Base-by-base conservation (phyloP, 805 yeast genomes). In the Kuraishia cidri region DNA sequence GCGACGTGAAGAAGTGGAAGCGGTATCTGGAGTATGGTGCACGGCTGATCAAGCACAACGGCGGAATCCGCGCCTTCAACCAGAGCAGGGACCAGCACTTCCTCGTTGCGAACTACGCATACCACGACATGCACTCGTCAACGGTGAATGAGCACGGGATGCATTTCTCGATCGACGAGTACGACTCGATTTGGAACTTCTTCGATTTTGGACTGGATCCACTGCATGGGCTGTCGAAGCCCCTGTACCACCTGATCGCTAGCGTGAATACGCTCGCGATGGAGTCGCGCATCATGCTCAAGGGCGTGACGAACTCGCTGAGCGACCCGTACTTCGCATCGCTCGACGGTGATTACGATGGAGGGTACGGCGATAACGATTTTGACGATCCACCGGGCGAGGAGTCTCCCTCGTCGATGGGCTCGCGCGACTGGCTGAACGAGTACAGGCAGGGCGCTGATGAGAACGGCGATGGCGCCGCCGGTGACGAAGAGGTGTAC, bases 1-100 rank as follows among this genome's bases (percentile, higher is more conserved):
- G 94, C 6, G 94, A 84, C 50, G 85, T 81, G 23, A 66, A 66
- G 24, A 72, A 76, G 46, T 84, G 94, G 94, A 69, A 79, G 3
- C 62, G 70, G 18, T 72, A 78, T 44, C 58, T 84, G 36, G 65
- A 66, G 26, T 67, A 75, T 66, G 86, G 87, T 2, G 77, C 84
- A 29, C 69, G 69, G 36, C 56, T 83, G 18, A 69, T 84, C 24
- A 59, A 64, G 35, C 51, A 62, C 33, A 66, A 75, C 38, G 90
- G 88, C 10, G 90, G 90, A 0, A 53, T 79, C 13, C 48, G 54
- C 27, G 56, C 52, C 26, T 65, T 75, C 52, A 68, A 66, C 42
- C 61, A 58, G 20, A 66, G 69, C 45, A 71, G 71, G 40, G 78
- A 74, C 41, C 72, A 76, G 41, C 74, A 78, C 39, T 83, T 88